phyloP scores from a whole-genome alignment of 2,329 filamentous ascomycete genomes.

The Mycosphaerella sp. region DNA sequence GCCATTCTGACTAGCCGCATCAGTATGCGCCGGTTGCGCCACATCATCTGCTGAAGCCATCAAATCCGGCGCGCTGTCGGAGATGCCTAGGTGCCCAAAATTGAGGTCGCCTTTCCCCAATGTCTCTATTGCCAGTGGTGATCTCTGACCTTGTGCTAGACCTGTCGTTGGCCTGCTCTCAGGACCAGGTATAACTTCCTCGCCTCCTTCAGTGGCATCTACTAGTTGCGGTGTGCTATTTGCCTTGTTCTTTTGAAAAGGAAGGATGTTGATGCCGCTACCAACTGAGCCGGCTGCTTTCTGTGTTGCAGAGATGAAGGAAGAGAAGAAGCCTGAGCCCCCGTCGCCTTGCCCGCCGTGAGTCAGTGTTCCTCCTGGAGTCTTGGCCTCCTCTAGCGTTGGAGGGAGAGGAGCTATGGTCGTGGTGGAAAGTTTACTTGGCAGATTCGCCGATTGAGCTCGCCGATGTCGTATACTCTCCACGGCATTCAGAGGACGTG shows the following conservation, averaged over 20 bases:
- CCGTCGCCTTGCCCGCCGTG: constrained; percentile 35
- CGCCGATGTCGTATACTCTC: constrained; percentile 33
- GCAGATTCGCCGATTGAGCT: constrained; percentile 38
- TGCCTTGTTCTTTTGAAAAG: constrained; percentile 45
- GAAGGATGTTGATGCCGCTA: constrained; percentile 59
- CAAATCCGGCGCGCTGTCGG: constrained; percentile 51
- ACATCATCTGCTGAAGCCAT: constrained; percentile 44
- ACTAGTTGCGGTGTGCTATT: constrained; percentile 20
- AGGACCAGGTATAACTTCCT: constrained; percentile 39
- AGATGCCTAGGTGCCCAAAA: constrained; percentile 78
- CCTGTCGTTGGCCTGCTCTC: constrained; percentile 30
- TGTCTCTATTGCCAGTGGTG: constrained; percentile 74
- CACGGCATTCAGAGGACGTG: constrained; percentile 23
- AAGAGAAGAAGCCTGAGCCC: constrained; percentile 75
- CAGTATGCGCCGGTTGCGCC: constrained; percentile 1
- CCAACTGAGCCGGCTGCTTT: constrained; percentile 75
- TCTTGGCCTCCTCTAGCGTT: constrained; percentile 63
- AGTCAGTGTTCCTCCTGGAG: constrained; percentile 50
- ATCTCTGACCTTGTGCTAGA: constrained; percentile 50
- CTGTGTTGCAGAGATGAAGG: constrained; percentile 86
- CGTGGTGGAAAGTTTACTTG: constrained; percentile 81
- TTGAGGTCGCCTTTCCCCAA: constrained; percentile 84
- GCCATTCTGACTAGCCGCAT: constrained; percentile 35
- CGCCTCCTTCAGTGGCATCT: constrained; percentile 28
- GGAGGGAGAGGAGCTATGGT: constrained; percentile 69